phyloP scores from a whole-genome alignment of 345 rosid species.

The Anacardium occidentale region DNA sequence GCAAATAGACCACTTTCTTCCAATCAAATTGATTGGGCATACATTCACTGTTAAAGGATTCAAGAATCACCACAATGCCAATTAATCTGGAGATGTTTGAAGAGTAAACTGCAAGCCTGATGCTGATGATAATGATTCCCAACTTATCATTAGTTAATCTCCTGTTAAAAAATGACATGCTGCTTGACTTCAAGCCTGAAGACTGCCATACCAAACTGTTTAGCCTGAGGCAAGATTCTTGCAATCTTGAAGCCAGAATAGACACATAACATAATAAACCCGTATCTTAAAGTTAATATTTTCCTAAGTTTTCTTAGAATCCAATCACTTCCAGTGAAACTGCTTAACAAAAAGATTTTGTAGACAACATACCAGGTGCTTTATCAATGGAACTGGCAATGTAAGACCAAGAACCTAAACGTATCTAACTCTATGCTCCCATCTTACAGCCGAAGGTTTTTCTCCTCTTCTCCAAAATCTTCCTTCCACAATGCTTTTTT shows the following conservation, averaged over 20 bases:
- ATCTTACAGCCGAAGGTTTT: conserved; percentile 59
- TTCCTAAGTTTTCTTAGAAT: neutral
- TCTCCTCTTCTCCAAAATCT: conserved; percentile 89
- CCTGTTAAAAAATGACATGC: conserved; percentile 86
- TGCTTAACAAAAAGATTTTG: neutral
- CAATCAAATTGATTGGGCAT: neutral
- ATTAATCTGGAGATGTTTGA: conserved; percentile 39
- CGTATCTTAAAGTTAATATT: neutral
- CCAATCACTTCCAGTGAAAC: neutral
- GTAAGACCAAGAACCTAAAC: conserved; percentile 92
- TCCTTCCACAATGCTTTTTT: too few species aligned
- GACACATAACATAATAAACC: neutral
- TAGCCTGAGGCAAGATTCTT: neutral
- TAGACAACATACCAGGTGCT: conserved; percentile 75
- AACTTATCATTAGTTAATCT: conserved; percentile 53
- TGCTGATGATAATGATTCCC: conserved; percentile 40
- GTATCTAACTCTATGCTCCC: conserved; percentile 78
- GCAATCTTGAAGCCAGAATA: neutral
- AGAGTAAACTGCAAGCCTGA: conserved; percentile 39
- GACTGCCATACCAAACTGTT: neutral
- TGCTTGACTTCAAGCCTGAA: too few species aligned
- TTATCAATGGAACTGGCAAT: too few species aligned
- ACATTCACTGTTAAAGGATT: neutral
- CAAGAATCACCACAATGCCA: conserved; percentile 27
- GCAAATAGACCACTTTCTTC: neutral